phyloP scores from a whole-genome alignment of 495 filamentous ascomycete genomes.

The Evernia prunastri region DNA sequence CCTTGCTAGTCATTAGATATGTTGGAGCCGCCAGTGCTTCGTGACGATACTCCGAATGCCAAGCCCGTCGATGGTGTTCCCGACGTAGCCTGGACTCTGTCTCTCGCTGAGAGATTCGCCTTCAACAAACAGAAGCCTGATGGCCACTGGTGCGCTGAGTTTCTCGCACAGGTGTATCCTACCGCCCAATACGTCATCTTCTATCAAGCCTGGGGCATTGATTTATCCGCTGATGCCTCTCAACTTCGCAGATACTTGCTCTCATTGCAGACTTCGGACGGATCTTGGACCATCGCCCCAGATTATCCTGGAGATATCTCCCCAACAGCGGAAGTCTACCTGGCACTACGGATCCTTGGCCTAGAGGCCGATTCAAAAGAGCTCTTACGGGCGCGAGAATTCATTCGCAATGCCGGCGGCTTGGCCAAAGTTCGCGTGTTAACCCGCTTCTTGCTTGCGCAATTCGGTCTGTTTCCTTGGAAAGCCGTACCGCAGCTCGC shows the following conservation, averaged over 20 bases:
- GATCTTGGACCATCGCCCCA: constrained; percentile 36
- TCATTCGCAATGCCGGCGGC: constrained; percentile 30
- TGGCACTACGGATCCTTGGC: constrained; percentile 37
- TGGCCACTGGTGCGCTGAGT: constrained; percentile 36
- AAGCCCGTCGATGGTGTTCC: too few species aligned
- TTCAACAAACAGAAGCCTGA: constrained; percentile 22
- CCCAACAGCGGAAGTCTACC: constrained; percentile 33
- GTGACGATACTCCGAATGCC: too few species aligned
- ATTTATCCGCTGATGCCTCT: constrained; percentile 15
- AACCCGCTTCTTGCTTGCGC: constrained; percentile 34
- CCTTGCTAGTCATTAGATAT: too few species aligned
- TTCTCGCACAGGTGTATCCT: constrained; percentile 30
- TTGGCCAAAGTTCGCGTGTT: constrained; percentile 34
- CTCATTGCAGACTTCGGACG: constrained; percentile 32
- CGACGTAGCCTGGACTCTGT: background rate
- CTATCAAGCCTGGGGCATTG: constrained; percentile 26
- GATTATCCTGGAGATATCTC: constrained; percentile 35
- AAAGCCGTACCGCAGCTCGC: constrained; percentile 34
- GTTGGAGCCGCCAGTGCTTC: too few species aligned
- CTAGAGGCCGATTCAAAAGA: constrained; percentile 9
- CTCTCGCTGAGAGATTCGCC: constrained; percentile 1
- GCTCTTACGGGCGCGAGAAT: constrained; percentile 31
- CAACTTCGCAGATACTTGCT: constrained; percentile 21
- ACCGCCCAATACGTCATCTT: constrained; percentile 36
- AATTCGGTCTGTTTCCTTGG: constrained; percentile 39